Base-by-base conservation (phyloP, 2,329 filamentous ascomycete species). In the Plenodomus lindquistii region DNA sequence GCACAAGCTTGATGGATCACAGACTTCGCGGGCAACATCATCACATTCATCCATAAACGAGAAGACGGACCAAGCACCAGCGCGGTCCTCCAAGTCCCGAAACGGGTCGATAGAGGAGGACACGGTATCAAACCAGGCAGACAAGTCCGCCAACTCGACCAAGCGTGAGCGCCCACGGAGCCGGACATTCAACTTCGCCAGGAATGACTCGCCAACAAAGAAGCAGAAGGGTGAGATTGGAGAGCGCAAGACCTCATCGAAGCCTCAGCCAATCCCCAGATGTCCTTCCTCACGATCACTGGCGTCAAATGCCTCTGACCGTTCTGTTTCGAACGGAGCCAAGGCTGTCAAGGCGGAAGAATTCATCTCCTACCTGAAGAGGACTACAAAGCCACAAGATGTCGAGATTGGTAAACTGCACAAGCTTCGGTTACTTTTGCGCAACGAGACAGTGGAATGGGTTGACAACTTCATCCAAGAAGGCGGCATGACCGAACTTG, bases 371-470 rank as follows among this genome's bases (percentile, higher is more conserved):
- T 96, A 97, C 69, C 76, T 97, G 60, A 83, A 84, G 63, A 92
- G 91, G 71, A 86, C 89, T 1, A 87, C 86, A 59, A 88, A 90
- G 73, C 91, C 91, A 0, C 84, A 94, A 63, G 78, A 85, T 34
- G 87, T 97, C 9, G 93, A 97, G 70, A 89, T 97, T n/a, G 91
- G 92, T 37, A 93, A 94, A 69, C 76, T 99, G 29, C 94, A 97
- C 75, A 97, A 97, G 74, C 81, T 99, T 38, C 85, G 93, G 13
- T 81, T 97, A 17, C 76, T 97, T 43, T 80, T 99, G 44, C 85
- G 94, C 16, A 97, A 97, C 65, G 94, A 99, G 76, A 96, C 93
- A 0, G 91, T 99, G 5, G 84, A 88, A 11, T 99, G 94, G 94
- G 95, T 95, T 2, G 91, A 97, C 67, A 83, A 86, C 11, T 99